Percentiles rank a stretch among this genome's conserved stretches.
Evolutionary conservation across 805 yeast species (phyloP).

Genomic region (Wickerhamiella alocasiicola): DNA sequence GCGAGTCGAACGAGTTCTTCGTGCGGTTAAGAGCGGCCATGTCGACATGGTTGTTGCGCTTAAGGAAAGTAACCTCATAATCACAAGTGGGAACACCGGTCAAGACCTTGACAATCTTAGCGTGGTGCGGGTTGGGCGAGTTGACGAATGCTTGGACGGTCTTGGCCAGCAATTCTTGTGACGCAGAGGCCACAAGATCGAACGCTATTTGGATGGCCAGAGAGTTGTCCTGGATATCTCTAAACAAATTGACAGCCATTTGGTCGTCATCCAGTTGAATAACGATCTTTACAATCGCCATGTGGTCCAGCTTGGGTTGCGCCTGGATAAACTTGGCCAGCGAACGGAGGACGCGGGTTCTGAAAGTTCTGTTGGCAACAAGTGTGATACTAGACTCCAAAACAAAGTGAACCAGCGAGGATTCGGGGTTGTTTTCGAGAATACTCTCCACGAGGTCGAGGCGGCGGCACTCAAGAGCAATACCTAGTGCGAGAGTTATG

Average conservation of each 20-base stretch:
- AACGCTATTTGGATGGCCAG: conserved; percentile 89
- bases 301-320: conserved; percentile 62
- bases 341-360: conserved; percentile 47
- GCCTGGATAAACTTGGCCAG: conserved; percentile 42
- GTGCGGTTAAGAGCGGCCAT: conserved; percentile 67
- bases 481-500: conserved; percentile 72
- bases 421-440: conserved; percentile 29
- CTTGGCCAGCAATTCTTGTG: conserved; percentile 69
- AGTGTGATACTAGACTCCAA: conserved; percentile 54
- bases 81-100: conserved; percentile 93
- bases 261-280: conserved; percentile 72
- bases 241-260: conserved; percentile 58
- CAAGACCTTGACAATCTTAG: conserved; percentile 50
- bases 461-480: conserved; percentile 78
- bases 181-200: conserved; percentile 81
- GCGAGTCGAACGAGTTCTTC: conserved; percentile 71
- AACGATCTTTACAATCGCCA: conserved; percentile 70
- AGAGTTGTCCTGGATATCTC: conserved; percentile 39
- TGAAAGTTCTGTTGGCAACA: conserved; percentile 51
- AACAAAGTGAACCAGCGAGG: conserved; percentile 43
- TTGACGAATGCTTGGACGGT: conserved; percentile 27
- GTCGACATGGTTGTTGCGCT: conserved; percentile 80
- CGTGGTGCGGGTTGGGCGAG: conserved; percentile 26
- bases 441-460: conserved; percentile 63
- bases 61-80: conserved; percentile 74